Base-by-base conservation (phyloP, 768 basidiomycete species). In the Agaricus subrufescens region DNA sequence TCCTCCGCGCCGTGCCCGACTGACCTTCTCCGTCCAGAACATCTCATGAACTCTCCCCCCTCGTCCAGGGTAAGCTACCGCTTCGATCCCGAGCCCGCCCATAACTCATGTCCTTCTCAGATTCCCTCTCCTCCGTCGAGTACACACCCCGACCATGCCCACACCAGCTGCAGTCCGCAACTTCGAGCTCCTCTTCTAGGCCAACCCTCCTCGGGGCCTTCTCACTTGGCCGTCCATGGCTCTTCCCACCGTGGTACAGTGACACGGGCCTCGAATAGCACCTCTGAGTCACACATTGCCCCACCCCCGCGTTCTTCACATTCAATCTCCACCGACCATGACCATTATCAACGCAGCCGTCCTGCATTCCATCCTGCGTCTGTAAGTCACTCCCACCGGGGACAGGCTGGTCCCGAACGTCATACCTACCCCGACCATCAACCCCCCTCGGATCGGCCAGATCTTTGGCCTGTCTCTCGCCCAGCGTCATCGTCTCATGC, bases 391-490 rank as follows among this genome's bases (percentile, higher is more conserved):
- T n/a, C 46, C 0, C 27, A 19, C 14, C 37, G 40, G 55, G 48
- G 7, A 50, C 48, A 43, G 42, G 48, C 49, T 11, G 26, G 30
- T 43, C 49, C 55, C 50, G 49, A 50, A 27, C 39, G 12, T 30
- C 48, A 15, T 50, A 19, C 39, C 10, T 27, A 50, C 49, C 55
- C 47, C 50, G 49, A 53, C 19, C 26, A 12, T 34, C 52, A 46
- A 30, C 51, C 29, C 23, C 38, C 43, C 52, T 53, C 52, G 52
- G 52, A 46, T 46, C 52, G 43, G 14, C 43, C 51, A 46, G 43
- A 37, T 27, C 14, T 43, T 27, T 34, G 42, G 23, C 62, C 66
- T 10, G 64, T 69, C 29, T 63, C 62, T 40, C 58, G 62, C 38
- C 54, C 66, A 31, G 57, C 59, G 47, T 6, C 49, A 19, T 34